Evolutionary conservation across 352 stramenopile species (phyloP).

Genomic region (Phytophthora nicotianae): DNA sequence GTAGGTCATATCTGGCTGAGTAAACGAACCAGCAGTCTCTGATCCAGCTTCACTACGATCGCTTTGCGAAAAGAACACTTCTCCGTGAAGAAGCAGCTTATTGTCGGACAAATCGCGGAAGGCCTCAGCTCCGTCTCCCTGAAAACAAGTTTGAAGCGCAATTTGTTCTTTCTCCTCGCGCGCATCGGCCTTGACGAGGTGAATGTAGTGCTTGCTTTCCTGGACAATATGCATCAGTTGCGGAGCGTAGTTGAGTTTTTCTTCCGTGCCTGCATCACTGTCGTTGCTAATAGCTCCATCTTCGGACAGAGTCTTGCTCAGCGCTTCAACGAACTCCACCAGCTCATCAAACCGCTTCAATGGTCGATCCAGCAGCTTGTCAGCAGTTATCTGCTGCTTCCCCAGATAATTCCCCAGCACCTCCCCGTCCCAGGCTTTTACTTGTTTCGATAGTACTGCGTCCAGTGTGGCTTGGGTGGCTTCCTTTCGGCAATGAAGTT

Average conservation of each 20-base stretch:
- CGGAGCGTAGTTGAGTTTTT: conserved; percentile 25
- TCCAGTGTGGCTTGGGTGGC: conserved; percentile 20
- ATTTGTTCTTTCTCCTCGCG: conserved; percentile 40
- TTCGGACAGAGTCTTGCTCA: conserved; percentile 32
- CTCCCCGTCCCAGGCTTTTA: conserved; percentile 10
- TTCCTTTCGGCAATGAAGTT: conserved; percentile 27
- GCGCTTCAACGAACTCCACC: conserved; percentile 40
- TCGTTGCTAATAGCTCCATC: conserved; percentile 9
- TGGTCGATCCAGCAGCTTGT: conserved; percentile 26
- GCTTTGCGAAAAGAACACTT: conserved; percentile 29
- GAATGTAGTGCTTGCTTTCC: conserved; percentile 40
- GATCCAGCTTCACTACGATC: not conserved
- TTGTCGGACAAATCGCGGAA: conserved; percentile 35
- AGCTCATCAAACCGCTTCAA: conserved; percentile 38
- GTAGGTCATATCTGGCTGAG: conserved; percentile 19
- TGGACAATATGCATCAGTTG: conserved; percentile 36
- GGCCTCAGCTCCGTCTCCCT: conserved; percentile 22
- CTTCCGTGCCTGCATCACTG: conserved; percentile 7
- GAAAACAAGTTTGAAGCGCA: conserved; percentile 35
- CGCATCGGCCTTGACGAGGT: conserved; percentile 31
- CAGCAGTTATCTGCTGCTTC: conserved; percentile 25
- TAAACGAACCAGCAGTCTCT: not conserved
- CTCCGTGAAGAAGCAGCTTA: conserved; percentile 40
- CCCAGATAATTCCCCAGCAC: conserved; percentile 31
- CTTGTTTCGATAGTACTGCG: not conserved